Conservation (phyloP, 331 rosid species). For the Malus hybrid region DNA sequence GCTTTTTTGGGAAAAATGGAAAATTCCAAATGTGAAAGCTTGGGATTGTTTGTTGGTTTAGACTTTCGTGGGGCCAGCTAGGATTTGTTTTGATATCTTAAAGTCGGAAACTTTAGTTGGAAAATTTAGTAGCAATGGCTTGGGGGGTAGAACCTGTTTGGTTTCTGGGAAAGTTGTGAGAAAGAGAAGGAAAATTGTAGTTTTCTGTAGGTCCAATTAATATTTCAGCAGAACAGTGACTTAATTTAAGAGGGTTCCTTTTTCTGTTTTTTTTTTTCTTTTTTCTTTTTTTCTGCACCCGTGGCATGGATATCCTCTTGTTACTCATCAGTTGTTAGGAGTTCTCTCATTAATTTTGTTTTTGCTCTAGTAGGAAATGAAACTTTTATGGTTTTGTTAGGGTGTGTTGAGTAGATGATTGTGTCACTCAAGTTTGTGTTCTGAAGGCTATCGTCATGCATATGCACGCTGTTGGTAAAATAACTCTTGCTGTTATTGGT, state of each 20-base stretch:
- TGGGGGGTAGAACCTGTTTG: neutral
- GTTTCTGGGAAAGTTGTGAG: neutral
- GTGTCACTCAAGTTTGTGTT: neutral
- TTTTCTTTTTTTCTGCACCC: neutral
- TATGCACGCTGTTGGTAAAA: neutral
- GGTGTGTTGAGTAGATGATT: neutral
- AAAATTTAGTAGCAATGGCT: neutral
- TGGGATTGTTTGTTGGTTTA: neutral
- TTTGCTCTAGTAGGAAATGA: neutral
- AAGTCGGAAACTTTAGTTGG: neutral
- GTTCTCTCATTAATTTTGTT: neutral
- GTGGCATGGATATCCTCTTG: neutral
- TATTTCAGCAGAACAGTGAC: neutral
- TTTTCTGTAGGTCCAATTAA: neutral
- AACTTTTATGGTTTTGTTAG: neutral
- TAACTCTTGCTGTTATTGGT: neutral
- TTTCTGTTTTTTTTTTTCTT: neutral
- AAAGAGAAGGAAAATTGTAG: neutral
- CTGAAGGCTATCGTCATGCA: neutral
- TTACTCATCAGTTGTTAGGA: neutral
- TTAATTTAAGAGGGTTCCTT: neutral
- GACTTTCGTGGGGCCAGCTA: neutral
- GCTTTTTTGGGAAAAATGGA: neutral
- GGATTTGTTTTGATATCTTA: neutral
- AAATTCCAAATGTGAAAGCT: neutral